Evolutionary conservation across 495 filamentous ascomycete species (phyloP), one percentile per base, ranked within the genome.

Genomic region (Xylaria acuta): DNA sequence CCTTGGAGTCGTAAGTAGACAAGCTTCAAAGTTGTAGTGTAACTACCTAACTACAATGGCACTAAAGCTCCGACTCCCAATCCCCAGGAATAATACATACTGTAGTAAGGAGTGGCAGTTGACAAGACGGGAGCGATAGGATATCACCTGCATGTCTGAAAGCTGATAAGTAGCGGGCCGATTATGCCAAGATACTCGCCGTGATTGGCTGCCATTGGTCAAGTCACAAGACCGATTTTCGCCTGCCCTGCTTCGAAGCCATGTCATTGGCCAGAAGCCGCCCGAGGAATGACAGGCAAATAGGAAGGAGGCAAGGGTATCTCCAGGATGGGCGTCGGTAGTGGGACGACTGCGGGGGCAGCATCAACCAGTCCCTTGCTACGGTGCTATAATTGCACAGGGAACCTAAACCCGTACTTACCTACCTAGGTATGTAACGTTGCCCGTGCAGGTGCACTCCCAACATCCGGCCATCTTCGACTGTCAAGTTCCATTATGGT

Each of bases 111-210:
- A 14, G 25, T 66, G 25, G 27, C 5, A 49, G 30, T 47, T 45
- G 20, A 32, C 8, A 27, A 0, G 30, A 38, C 25, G 25, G 43
- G 41, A 41, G 9, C 18, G 30, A 54, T 27, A 36, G 6, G 36
- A 63, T 43, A 64, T 41, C 32, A 64, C n/a, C 38, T 60, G 32
- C 60, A 65, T 47, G 30, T 53, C 45, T 51, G n/a, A 47, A 30
- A 45, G 51, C 67, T 51, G 67, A 70, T 70, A 70, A 70, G 67
- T 58, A 43, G 71, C 71, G 71, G 71, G 56, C 71, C 71, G 71
- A 73, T 68, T 73, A 40, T 66, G 20, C 51, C 38, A 54, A 36
- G 71, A 32, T 22, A 27, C 11, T 64, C 43, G 14, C 45, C 18
- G 45, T 67, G 64, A 73, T 73, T 73, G 71, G 71, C 38, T 43